phyloP scores from a whole-genome alignment of 306 rosid genomes.

The Echinosophora koreensis region DNA sequence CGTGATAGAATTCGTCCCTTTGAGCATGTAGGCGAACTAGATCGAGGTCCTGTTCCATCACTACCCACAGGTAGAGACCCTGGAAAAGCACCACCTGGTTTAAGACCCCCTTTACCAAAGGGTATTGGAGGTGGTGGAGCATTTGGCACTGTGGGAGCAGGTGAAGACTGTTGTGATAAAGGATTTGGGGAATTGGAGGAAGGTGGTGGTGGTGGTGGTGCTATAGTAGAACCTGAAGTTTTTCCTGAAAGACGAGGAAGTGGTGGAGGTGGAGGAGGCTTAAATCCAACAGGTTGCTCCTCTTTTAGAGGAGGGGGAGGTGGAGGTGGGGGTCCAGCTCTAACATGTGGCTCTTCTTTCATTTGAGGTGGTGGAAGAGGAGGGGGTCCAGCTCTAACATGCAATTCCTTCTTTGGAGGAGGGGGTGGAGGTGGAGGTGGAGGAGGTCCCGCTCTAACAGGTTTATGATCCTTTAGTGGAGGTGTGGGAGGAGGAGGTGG shows the following conservation, averaged over 20 bases:
- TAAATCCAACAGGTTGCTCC: slow-evolving; percentile 36
- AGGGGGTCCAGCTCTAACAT: slow-evolving; percentile 22
- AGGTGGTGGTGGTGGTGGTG: slow-evolving; percentile 47
- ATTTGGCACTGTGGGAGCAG: slow-evolving; percentile 52
- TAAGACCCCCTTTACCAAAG: slow-evolving; percentile 54
- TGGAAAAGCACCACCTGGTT: slow-evolving; percentile 41
- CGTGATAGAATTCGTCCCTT: slow-evolving; percentile 69
- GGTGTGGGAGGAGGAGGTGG: slow-evolving; percentile 57
- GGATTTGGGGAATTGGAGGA: slow-evolving; percentile 46
- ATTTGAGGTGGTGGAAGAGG: slow-evolving; percentile 29
- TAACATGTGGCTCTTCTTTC: slow-evolving; percentile 35
- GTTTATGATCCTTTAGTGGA: slow-evolving; percentile 48
- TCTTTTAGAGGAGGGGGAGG: slow-evolving; percentile 28
- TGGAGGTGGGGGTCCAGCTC: slow-evolving; percentile 22
- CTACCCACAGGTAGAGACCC: slow-evolving; percentile 35
- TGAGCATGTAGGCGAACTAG: slow-evolving; percentile 44
- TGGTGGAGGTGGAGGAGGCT: slow-evolving; percentile 56
- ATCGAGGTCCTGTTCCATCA: slow-evolving; percentile 55
- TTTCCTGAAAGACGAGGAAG: slow-evolving; percentile 53
- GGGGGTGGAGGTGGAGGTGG: slow-evolving; percentile 57
- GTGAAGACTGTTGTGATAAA: slow-evolving; percentile 42
- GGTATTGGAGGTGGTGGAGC: slow-evolving; percentile 79
- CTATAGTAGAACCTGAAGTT: slow-evolving; percentile 43
- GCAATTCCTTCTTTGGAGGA: slow-evolving; percentile 44
- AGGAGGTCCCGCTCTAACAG: slow-evolving; percentile 42